Percentiles rank a stretch among this genome's conserved stretches.
Conservation (phyloP, 2,329 filamentous ascomycete species). For the Orbilia javanica region DNA sequence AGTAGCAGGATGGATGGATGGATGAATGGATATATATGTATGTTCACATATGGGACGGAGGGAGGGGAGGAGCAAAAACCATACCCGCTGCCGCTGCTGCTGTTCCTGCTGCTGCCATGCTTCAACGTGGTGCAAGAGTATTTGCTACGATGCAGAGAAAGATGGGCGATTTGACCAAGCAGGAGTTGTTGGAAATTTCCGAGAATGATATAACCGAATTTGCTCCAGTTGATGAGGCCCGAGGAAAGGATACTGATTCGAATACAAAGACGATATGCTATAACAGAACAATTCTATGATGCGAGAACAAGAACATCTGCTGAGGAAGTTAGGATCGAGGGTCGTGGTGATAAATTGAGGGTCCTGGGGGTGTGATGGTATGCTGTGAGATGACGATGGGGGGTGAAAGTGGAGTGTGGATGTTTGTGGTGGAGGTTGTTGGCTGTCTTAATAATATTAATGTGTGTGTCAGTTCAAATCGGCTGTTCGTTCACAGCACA, state of each 20-base stretch:
- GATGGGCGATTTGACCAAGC: conserved; percentile 12
- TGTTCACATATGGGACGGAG: conserved; percentile 8
- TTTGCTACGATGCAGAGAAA: conserved; percentile 26
- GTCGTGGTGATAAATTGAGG: conserved; percentile 11
- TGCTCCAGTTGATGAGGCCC: conserved; percentile 14
- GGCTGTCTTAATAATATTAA: conserved; percentile 30
- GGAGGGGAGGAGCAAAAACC: conserved; percentile 20
- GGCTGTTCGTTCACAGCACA: conserved; percentile 20
- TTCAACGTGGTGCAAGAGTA: conserved; percentile 40
- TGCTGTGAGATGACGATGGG: conserved; percentile 50
- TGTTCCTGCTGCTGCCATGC: conserved; percentile 48
- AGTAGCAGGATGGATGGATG: not conserved
- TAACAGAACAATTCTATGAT: conserved; percentile 32
- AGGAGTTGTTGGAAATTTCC: conserved; percentile 30
- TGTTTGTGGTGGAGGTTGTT: conserved; percentile 27
- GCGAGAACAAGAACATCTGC: conserved; percentile 35
- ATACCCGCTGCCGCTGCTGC: conserved; percentile 42
- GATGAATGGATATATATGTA: conserved; percentile 5
- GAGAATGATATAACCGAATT: conserved; percentile 44
- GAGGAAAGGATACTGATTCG: conserved; percentile 5
- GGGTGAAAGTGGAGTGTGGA: conserved; percentile 44
- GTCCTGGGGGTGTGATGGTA: conserved; percentile 1
- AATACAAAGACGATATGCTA: conserved; percentile 29
- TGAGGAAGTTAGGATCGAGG: not conserved
- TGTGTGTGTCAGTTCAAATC: conserved; percentile 28